A percentile compares a stretch with the other conserved stretches of the same genome.
These are phyloP conservation scores for Aulographum hederae DNA, from an alignment of 2,329 filamentous ascomycete species.

Conservation along the genomic window DNA sequence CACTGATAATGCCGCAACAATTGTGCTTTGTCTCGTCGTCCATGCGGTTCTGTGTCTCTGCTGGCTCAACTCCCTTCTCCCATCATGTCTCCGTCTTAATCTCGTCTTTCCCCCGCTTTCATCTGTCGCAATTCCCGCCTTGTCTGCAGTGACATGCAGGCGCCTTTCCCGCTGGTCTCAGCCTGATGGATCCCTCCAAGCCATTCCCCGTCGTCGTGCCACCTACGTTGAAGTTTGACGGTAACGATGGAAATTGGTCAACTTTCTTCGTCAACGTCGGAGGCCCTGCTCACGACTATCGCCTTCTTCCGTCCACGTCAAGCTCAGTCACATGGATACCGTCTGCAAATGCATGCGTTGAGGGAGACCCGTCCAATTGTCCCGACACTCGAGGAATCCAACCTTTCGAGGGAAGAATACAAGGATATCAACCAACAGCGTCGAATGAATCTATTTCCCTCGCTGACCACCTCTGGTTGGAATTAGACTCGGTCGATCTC, in stretches of 20 bases:
- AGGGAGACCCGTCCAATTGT: slow-evolving; percentile 10
- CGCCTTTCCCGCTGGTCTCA: too few species aligned
- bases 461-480: slow-evolving; percentile 15
- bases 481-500: slow-evolving; percentile 10
- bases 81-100: too few species aligned
- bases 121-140: too few species aligned
- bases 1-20: too few species aligned
- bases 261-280: slow-evolving; percentile 14
- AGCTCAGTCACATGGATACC: slow-evolving; percentile 17
- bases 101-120: too few species aligned
- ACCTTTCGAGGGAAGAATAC: slow-evolving; percentile 13
- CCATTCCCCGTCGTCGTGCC: slow-evolving; percentile 4
- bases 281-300: slow-evolving; percentile 11
- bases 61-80: too few species aligned
- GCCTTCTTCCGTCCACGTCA: slow-evolving; percentile 13
- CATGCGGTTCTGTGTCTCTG: too few species aligned
- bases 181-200: too few species aligned
- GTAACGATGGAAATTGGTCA: slow-evolving; percentile 15
- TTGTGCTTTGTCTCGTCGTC: too few species aligned
- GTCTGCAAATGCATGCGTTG: slow-evolving; percentile 15
- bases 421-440: neutral
- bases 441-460: slow-evolving; percentile 10
- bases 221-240: slow-evolving; percentile 9
- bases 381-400: slow-evolving; percentile 11
- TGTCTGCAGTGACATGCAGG: too few species aligned